Evolutionary conservation across 306 rosid genomes (phyloP), one percentile per base, ranked within the genome.

Genomic region (Glycyrrhiza uralensis): DNA sequence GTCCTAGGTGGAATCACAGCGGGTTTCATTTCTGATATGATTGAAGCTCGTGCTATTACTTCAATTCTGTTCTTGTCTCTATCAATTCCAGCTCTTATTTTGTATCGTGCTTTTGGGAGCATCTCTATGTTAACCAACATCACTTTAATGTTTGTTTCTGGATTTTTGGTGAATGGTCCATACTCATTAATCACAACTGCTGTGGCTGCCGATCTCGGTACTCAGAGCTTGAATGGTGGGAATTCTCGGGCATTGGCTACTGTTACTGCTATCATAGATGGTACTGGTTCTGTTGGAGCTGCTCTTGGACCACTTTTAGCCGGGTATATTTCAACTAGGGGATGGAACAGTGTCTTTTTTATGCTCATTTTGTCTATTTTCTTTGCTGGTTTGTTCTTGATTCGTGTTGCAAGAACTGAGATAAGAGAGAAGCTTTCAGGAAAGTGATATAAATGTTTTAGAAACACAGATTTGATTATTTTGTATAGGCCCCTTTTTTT

Each of bases 141-240:
- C 30, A 18, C 52, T 15, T 72, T 95, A 71, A 89, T 91, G 96
- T 91, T 91, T 70, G 78, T 91, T 62, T 87, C 93, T 7, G 85
- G 88, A 33, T 69, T 84, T 68, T 68, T 80, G 54, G 87, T 83
- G 66, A 83, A 79, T 72, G 87, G 87, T 79, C 98, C 99, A 0
- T 95, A 91, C 66, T 75, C 97, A 0, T 89, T 95, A 14, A 91
- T 95, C 54, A 85, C 97, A 22, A 95, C 96, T 17, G 97, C 97
- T 7, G 99, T 95, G 60, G 96, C 97, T 24, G 83, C 97, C 24
- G 97, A 92, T 84, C 95, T 90, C n/a, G 96, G 96, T 38, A 88
- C 90, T 0, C 95, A 92, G 67, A 76, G 71, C 74, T 4, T 14
- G 59, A 76, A 81, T 32, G 67, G 63, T 62, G 87, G 91, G 46